A percentile compares a stretch with the other conserved stretches of the same genome.
These are phyloP conservation scores for Yueomyces sinensis DNA, from an alignment of 805 yeast species.

Conservation along the genomic window DNA sequence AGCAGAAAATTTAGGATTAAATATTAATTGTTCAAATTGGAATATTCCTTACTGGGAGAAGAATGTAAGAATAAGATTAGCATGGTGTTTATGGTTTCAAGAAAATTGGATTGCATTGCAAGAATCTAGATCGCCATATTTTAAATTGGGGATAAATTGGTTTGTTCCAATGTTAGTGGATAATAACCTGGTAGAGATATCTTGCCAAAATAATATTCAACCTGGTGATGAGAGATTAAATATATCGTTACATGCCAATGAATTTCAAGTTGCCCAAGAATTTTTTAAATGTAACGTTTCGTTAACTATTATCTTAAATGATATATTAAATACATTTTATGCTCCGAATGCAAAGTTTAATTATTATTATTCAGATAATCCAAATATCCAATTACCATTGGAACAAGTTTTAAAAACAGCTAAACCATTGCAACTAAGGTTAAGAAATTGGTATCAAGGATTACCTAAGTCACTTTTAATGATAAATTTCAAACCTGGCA, in stretches of 20 bases:
- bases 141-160: constrained; percentile 66
- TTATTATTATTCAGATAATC: constrained; percentile 52
- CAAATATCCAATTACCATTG: constrained; percentile 39
- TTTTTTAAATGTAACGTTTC: constrained; percentile 59
- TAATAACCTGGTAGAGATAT: constrained; percentile 64
- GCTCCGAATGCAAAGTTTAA: too few relatives aligned
- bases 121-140: constrained; percentile 77
- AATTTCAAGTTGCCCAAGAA: constrained; percentile 31
- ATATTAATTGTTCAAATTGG: constrained; percentile 87
- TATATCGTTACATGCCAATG: neutral
- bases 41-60: constrained; percentile 91
- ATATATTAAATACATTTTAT: constrained; percentile 56
- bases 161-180: constrained; percentile 51
- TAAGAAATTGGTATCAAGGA: constrained; percentile 68
- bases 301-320: constrained; percentile 54
- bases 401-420: constrained; percentile 63
- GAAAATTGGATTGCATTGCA: constrained; percentile 82
- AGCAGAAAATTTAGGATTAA: constrained; percentile 83
- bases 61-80: constrained; percentile 71
- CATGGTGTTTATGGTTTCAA: constrained; percentile 92
- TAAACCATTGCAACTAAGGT: constrained; percentile 62
- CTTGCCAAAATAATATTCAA: neutral
- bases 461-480: constrained; percentile 52
- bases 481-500: constrained; percentile 45
- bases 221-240: neutral